Evolutionary conservation across 2,329 filamentous ascomycete species (phyloP).

Genomic region (Colletotrichum sp.): DNA sequence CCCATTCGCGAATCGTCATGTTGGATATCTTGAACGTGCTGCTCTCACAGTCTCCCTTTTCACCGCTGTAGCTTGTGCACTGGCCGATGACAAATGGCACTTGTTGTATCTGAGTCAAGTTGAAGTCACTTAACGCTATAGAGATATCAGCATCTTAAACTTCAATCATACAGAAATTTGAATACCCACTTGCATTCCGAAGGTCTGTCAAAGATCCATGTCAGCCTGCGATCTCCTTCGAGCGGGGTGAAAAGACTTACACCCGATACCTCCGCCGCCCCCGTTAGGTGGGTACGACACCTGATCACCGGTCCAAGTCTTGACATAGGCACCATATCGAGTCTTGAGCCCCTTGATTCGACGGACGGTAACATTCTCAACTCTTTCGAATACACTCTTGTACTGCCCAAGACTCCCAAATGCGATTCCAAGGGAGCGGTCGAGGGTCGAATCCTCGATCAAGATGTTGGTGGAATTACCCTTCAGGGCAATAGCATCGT

Average conservation of each 20-base stretch:
- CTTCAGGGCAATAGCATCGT: neutral
- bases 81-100: neutral
- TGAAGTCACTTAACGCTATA: neutral
- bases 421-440: neutral
- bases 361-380: neutral
- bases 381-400: neutral
- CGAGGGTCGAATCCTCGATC: neutral
- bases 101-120: neutral
- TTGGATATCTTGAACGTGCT: neutral
- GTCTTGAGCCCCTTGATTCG: neutral
- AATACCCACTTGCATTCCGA: neutral
- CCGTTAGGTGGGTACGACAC: neutral
- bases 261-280: neutral
- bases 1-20: neutral
- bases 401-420: neutral
- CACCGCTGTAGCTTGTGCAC: neutral
- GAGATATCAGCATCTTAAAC: neutral
- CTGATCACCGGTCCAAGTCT: neutral
- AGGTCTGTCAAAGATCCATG: neutral
- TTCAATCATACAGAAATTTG: neutral
- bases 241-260: neutral
- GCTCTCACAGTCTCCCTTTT: neutral
- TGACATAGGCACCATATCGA: neutral
- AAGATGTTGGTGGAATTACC: neutral
- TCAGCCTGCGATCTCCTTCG: rapidly evolving